Evolutionary conservation across 1,284 basidiomycete genomes (phyloP).

Genomic region (Ustilago xerochloae): DNA sequence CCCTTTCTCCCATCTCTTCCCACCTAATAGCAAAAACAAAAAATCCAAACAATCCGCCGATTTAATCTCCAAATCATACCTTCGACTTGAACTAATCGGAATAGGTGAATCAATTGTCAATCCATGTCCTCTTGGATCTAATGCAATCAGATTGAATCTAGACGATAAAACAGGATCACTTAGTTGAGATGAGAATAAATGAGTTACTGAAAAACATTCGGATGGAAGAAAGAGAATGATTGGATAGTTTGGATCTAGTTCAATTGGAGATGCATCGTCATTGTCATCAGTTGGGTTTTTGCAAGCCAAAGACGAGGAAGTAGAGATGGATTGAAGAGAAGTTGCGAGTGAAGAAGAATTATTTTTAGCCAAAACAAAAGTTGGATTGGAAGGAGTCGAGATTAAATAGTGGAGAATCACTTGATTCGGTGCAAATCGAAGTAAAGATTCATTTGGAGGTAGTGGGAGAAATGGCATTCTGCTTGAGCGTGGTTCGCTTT

Average conservation of each 20-base stretch:
- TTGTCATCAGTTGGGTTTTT: no score
- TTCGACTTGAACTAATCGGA: neutral
- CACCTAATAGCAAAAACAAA: neutral
- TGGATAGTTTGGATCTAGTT: slow-evolving; percentile 18
- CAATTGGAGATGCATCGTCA: no score
- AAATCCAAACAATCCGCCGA: slow-evolving; percentile 21
- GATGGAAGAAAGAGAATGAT: slow-evolving; percentile 20
- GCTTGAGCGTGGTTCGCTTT: no score
- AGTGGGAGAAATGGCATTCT: slow-evolving; percentile 27
- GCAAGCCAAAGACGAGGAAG: no score
- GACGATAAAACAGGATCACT: slow-evolving; percentile 1
- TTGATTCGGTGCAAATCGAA: slow-evolving; percentile 2
- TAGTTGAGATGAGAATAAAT: slow-evolving; percentile 28
- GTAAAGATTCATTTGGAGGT: neutral
- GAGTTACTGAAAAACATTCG: slow-evolving; percentile 23
- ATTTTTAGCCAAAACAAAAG: slow-evolving; percentile 5
- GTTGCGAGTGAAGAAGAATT: slow-evolving; percentile 1
- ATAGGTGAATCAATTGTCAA: slow-evolving; percentile 18
- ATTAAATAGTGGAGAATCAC: slow-evolving; percentile 26
- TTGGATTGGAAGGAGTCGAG: slow-evolving; percentile 10
- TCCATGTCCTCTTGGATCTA: slow-evolving; percentile 25
- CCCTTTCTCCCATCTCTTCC: slow-evolving; percentile 1
- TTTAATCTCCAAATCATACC: slow-evolving; percentile 30
- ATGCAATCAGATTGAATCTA: slow-evolving; percentile 19
- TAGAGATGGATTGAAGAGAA: no score